Percentiles rank a stretch among this genome's conserved stretches.
Conservation (phyloP, 805 yeast species). For the Sugiyamaella americana region DNA sequence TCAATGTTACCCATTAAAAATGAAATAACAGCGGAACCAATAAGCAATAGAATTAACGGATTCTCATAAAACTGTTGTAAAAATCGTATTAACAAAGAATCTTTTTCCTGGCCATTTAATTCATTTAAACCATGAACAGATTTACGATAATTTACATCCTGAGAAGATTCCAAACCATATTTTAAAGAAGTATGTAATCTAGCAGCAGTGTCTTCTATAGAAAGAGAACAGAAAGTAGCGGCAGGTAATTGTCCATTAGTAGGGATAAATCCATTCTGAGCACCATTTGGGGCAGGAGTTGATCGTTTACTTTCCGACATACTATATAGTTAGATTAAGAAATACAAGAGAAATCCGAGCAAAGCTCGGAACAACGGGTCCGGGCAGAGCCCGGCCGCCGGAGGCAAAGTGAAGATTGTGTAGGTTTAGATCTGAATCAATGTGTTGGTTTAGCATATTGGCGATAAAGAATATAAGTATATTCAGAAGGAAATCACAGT, state of each 20-base stretch:
- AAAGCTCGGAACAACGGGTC: no score
- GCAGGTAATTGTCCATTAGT: slow-evolving; percentile 41
- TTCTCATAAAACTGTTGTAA: slow-evolving; percentile 78
- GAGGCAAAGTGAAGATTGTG: no score
- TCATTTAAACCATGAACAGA: slow-evolving; percentile 78
- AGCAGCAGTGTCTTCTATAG: slow-evolving; percentile 58
- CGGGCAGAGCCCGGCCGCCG: no score
- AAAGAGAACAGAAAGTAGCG: slow-evolving; percentile 50
- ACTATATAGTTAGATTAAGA: no score
- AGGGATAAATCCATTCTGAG: not conserved
- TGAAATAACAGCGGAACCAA: slow-evolving; percentile 83
- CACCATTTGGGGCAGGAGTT: no score
- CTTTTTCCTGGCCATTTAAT: slow-evolving; percentile 69
- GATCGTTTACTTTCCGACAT: no score
- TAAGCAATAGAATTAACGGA: slow-evolving; percentile 79
- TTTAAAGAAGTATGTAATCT: slow-evolving; percentile 56
- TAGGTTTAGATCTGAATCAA: no score
- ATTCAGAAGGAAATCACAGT: no score
- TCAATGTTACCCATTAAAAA: slow-evolving; percentile 93
- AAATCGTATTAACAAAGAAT: slow-evolving; percentile 63
- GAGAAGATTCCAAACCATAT: slow-evolving; percentile 59
- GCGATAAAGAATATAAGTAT: no score
- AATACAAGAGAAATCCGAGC: no score
- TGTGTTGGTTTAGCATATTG: no score
- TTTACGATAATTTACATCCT: slow-evolving; percentile 68